These are phyloP conservation scores for Neospermospora avenae DNA, from an alignment of 2,329 filamentous ascomycete genomes.

Conservation along the genomic window DNA sequence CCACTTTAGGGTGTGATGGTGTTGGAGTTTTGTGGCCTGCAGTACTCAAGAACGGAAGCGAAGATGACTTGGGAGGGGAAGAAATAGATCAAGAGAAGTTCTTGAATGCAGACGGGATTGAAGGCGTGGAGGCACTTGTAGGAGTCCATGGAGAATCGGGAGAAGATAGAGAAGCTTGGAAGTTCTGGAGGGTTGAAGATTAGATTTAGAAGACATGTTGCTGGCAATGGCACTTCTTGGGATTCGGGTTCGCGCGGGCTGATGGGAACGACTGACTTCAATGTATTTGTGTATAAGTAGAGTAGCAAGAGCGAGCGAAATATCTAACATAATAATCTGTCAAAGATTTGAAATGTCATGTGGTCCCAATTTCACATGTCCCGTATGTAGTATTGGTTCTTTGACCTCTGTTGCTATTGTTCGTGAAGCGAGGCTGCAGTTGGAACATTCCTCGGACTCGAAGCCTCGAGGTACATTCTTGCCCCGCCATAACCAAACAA, in stretches of 20 bases:
- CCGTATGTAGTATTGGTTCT: background rate
- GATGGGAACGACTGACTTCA: conserved; percentile 11
- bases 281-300: conserved; percentile 10
- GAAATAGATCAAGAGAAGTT: conserved; percentile 92
- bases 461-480: conserved; percentile 12
- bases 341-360: background rate
- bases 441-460: conserved; percentile 18
- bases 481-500: conserved; percentile 20
- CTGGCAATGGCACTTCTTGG: conserved; percentile 23
- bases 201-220: conserved; percentile 17
- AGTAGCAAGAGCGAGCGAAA: conserved; percentile 14
- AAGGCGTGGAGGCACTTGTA: conserved; percentile 83
- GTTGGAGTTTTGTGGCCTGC: conserved; percentile 94
- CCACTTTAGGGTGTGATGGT: conserved; percentile 87
- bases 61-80: conserved; percentile 76
- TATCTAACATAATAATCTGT: conserved; percentile 5
- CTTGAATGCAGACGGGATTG: conserved; percentile 75
- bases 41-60: conserved; percentile 78
- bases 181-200: conserved; percentile 71
- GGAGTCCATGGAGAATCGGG: conserved; percentile 69
- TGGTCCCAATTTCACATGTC: background rate
- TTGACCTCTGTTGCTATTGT: conserved; percentile 21
- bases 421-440: conserved; percentile 20
- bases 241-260: background rate
- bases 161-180: conserved; percentile 71